phyloP scores from a whole-genome alignment of 1,284 basidiomycete genomes.

The Marasmius fiardii region DNA sequence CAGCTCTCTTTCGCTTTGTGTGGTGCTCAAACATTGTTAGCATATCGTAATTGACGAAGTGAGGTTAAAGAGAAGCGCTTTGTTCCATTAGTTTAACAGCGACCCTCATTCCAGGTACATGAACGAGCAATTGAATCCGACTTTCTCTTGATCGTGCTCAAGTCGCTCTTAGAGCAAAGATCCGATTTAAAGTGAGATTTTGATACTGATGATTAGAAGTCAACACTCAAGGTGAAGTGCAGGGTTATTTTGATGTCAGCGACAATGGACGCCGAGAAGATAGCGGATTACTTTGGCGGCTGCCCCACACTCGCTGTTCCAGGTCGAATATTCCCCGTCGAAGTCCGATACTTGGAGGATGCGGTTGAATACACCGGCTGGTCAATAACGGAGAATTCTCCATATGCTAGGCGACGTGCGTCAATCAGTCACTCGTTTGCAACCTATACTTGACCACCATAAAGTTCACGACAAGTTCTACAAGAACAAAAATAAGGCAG shows the following conservation, averaged over 20 bases:
- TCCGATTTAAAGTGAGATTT: constrained; percentile 75
- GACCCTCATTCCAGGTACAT: constrained; percentile 58
- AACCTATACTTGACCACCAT: constrained; percentile 3
- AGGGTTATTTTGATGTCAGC: constrained; percentile 98
- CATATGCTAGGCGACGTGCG: constrained; percentile 76
- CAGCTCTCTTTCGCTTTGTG: constrained; percentile 5
- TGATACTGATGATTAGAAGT: not conserved
- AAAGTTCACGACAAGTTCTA: constrained; percentile 61
- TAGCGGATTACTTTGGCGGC: constrained; percentile 89
- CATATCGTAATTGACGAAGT: constrained; percentile 91
- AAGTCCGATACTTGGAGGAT: constrained; percentile 88
- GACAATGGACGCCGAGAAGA: constrained; percentile 92
- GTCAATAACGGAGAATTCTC: constrained; percentile 81
- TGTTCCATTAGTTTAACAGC: no score
- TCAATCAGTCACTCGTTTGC: constrained; percentile 10
- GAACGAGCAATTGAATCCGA: constrained; percentile 98
- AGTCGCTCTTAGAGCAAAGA: constrained; percentile 79
- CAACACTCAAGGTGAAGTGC: not conserved
- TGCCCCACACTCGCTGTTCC: constrained; percentile 90
- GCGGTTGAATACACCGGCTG: constrained; percentile 88
- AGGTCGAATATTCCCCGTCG: constrained; percentile 96
- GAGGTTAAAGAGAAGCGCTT: constrained; percentile 5
- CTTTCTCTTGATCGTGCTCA: constrained; percentile 94
- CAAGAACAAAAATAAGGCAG: constrained; percentile 55
- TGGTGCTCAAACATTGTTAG: constrained; percentile 29